Conservation (phyloP, 768 basidiomycete genomes). For the Russula dissimulans region DNA sequence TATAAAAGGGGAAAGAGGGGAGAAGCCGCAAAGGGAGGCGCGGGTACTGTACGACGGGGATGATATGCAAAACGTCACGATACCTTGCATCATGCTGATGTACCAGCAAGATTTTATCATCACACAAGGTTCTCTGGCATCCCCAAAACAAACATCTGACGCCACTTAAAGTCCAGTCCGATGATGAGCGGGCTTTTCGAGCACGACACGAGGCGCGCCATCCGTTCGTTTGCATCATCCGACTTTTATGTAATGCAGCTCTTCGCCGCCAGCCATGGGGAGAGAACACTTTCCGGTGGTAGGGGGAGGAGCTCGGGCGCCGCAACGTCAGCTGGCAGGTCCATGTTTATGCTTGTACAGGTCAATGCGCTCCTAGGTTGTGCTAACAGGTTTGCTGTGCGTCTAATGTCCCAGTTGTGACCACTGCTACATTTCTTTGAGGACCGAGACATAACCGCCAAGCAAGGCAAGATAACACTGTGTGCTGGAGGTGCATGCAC, state of each 20-base stretch:
- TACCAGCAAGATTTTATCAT: constrained; percentile 46
- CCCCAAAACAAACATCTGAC: constrained; percentile 48
- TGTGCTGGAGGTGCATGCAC: neutral
- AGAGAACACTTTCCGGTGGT: constrained; percentile 7
- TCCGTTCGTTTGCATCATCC: constrained; percentile 8
- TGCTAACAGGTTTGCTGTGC: neutral
- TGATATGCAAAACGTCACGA: neutral
- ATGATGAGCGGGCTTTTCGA: constrained; percentile 15
- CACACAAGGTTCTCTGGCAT: constrained; percentile 45
- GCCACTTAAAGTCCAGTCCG: constrained; percentile 80
- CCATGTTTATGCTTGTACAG: neutral
- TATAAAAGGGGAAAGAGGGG: no score
- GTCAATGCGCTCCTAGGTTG: neutral
- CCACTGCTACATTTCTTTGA: neutral
- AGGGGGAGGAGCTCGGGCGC: neutral
- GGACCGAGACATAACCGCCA: neutral
- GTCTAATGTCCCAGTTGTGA: neutral
- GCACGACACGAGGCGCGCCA: constrained; percentile 1
- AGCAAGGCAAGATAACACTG: neutral
- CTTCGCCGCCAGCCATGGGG: neutral
- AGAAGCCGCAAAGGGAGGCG: no score
- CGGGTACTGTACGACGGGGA: no score
- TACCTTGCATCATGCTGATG: constrained; percentile 47
- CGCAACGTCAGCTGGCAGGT: neutral
- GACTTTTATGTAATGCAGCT: constrained; percentile 16